A percentile compares a stretch with the other conserved stretches of the same genome.
Conservation (phyloP, 345 rosid genomes). For the Corchorus capsularis region DNA sequence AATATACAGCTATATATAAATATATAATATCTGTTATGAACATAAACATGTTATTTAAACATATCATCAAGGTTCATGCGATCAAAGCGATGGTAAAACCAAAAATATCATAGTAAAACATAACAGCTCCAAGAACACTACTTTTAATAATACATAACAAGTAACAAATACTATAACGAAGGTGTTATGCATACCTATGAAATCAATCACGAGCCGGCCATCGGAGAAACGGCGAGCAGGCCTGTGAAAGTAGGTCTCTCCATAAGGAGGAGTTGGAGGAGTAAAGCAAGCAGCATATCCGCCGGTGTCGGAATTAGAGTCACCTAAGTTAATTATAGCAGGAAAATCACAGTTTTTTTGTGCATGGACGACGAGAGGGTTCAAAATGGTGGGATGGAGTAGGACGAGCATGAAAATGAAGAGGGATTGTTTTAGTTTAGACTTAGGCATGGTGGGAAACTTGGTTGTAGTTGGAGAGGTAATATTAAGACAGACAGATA, state of each 20-base stretch:
- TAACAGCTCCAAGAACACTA: too few relatives aligned
- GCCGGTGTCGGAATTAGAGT: constrained; percentile 65
- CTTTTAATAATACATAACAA: too few relatives aligned
- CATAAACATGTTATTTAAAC: too few relatives aligned
- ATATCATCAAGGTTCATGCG: too few relatives aligned
- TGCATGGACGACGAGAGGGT: neutral
- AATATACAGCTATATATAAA: too few relatives aligned
- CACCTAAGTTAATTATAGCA: constrained; percentile 62
- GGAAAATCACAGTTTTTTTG: constrained; percentile 34
- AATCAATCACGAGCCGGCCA: constrained; percentile 59
- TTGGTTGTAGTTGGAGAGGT: too few relatives aligned
- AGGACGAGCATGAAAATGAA: constrained; percentile 4
- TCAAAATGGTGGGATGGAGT: neutral
- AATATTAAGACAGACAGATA: too few relatives aligned
- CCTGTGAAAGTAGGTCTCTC: constrained; percentile 40
- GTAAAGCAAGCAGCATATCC: constrained; percentile 40
- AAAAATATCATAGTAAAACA: too few relatives aligned
- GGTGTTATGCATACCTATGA: constrained; percentile 35
- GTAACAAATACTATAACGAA: neutral
- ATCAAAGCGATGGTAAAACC: too few relatives aligned
- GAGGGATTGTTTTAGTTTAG: neutral
- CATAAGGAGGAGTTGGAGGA: constrained; percentile 37
- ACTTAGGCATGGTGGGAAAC: neutral
- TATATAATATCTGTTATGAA: too few relatives aligned
- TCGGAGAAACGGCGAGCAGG: constrained; percentile 50